Evolutionary conservation across 208 protist species (phyloP).

Genomic region (Trypanosoma caninum): DNA sequence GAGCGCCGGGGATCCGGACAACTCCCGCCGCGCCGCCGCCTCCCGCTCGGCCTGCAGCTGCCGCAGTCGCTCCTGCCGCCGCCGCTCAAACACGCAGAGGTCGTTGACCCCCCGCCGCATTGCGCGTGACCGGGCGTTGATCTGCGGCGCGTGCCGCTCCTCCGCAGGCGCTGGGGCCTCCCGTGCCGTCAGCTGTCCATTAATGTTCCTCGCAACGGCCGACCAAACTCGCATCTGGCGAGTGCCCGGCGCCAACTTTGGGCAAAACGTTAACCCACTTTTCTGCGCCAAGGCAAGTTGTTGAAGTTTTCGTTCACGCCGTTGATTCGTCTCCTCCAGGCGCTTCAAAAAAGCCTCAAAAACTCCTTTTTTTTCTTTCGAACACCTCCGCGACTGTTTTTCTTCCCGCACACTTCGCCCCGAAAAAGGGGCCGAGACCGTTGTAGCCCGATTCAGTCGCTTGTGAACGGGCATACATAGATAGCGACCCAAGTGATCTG

Average conservation of each 20-base stretch:
- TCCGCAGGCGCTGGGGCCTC: background rate
- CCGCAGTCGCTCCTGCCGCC: conserved; percentile 5
- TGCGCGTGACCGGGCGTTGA: conserved; percentile 7
- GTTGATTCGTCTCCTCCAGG: conserved; percentile 7
- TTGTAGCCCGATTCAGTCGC: background rate
- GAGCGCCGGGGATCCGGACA: background rate
- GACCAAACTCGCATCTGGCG: background rate
- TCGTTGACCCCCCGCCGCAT: conserved; percentile 12
- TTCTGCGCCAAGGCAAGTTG: conserved; percentile 1
- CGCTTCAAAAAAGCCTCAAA: background rate
- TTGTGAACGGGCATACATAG: background rate
- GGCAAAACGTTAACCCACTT: conserved; percentile 1
- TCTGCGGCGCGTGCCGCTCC: background rate
- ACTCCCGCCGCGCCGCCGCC: background rate
- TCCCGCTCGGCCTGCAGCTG: conserved; percentile 11
- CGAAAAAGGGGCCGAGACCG: background rate
- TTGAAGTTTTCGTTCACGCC: conserved; percentile 1
- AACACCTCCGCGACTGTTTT: background rate
- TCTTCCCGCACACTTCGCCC: background rate
- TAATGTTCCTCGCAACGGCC: background rate
- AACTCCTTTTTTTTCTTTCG: background rate
- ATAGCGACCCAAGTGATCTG: conserved; percentile 2
- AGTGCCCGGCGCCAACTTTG: conserved; percentile 7
- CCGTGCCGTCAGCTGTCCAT: background rate
- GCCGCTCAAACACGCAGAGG: conserved; percentile 11